Base-by-base conservation (phyloP, 108 stramenopile genomes). In the Skeletonema menzelii region DNA sequence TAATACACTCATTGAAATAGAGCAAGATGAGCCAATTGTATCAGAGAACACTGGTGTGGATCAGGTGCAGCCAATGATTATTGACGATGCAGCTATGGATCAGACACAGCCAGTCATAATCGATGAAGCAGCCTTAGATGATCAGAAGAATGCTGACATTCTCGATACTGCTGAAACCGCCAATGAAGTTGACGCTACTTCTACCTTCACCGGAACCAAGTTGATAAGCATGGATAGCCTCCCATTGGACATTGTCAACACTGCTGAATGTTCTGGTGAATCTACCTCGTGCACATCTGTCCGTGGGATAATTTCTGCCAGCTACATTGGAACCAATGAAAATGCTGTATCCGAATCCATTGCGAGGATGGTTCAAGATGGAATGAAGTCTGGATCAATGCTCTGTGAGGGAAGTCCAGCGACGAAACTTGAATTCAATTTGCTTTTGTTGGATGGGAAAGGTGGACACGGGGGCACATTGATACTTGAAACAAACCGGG, bases 301-400 rank as follows among this genome's bases (percentile, higher is more conserved):
- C 28, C 65, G 27, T 17, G 78, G 78, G 12, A 32, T 55, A 55
- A 60, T 79, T 44, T 63, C 66, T 8, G 78, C 67, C 8, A 66
- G 65, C 5, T 79, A 79, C 71, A 68, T 42, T 27, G 78, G 78
- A 35, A 66, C 66, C 55, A 65, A 79, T 55, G 78, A 79, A 63
- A 72, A 72, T 46, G 71, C 59, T 14, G 59, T 79, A 3, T n/a
- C 71, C 13, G 53, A 63, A 35, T 22, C 56, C 19, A 49, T 79
- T 27, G 49, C 61, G 2, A 19, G 56, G 31, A 34, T 62, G 27
- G 4, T 79, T 3, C 56, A 30, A 24, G 44, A 32, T 30, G 78
- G 71, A 3, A 71, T 70, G 70, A 62, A 72, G 44, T 62, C 24
- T 17, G 78, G 78, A n/a, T 27, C 22, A 30, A 59, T 79, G 38